Evolutionary conservation across 768 basidiomycete genomes (phyloP), one percentile per base, ranked within the genome.

Genomic region (Rhizopogon vinicolor): DNA sequence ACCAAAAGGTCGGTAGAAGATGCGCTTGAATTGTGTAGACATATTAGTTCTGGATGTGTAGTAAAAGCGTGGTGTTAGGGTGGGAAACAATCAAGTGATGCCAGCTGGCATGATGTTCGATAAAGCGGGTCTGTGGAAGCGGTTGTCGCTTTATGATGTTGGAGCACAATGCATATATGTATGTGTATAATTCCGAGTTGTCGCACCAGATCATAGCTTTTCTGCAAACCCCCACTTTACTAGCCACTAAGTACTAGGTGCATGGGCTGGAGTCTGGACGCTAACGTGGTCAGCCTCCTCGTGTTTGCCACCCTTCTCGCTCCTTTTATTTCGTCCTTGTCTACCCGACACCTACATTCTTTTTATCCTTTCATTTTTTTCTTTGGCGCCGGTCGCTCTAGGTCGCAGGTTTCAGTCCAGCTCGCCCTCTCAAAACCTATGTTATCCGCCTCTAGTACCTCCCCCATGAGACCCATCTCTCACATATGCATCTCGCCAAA

Each of bases 401-500:
- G n/a, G 48, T 55, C 25, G 43, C 25, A 44, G 18, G 25, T 52
- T 37, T 50, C 44, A 61, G 59, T 57, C 58, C 62, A 46, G 45
- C 57, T 62, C 55, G 56, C 65, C 59, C 55, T 53, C 57, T 58
- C 19, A 37, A 49, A 16, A 8, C 35, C 35, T 55, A 37, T 67
- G 63, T 63, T 60, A 63, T 58, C 55, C 57, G 45, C 56, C 56
- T 40, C 39, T 46, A 40, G 50, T 43, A 51, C 62, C 58, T 62
- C 61, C 10, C 35, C 35, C 31, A 70, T 70, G 69, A n/a, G 61
- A 53, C 72, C 78, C 55, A 71, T 89, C 62, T 88, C 89, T 60
- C 74, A 79, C 59, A 91, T 92, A 61, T 79, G 77, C 61, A 82
- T 92, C 64, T 89, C 86, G 19, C 80, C 80, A n/a, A 74, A 80